Evolutionary conservation across 2,329 filamentous ascomycete genomes (phyloP).

Genomic region (Cladophialophora psammophila): DNA sequence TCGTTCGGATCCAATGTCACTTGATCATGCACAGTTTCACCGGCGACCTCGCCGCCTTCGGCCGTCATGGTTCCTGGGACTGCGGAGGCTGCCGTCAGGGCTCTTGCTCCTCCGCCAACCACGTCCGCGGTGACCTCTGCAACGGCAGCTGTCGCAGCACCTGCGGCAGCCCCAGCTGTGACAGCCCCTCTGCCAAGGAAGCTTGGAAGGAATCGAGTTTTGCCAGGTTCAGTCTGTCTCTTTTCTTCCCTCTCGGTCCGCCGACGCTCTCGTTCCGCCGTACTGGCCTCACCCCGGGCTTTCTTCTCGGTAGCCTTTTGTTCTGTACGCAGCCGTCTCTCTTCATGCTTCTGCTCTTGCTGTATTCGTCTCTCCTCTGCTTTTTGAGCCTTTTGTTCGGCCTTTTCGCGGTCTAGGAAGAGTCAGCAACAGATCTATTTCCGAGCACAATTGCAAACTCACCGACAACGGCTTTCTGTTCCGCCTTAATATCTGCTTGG

Average conservation of each 20-base stretch:
- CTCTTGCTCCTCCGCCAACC: conserved; percentile 20
- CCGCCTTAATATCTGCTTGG: conserved; percentile 48
- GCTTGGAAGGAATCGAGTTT: conserved; percentile 26
- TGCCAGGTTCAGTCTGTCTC: conserved; percentile 26
- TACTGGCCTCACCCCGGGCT: conserved; percentile 30
- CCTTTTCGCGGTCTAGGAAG: conserved; percentile 36
- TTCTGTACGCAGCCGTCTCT: conserved; percentile 30
- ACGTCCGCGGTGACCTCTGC: conserved; percentile 21
- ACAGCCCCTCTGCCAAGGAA: conserved; percentile 30
- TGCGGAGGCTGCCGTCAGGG: conserved; percentile 7
- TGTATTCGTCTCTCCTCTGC: conserved; percentile 38
- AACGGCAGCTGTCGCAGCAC: conserved; percentile 18
- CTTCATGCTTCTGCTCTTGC: conserved; percentile 36
- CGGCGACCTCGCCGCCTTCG: conserved; percentile 11
- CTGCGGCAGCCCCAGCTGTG: conserved; percentile 21
- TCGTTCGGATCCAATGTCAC: conserved; percentile 28
- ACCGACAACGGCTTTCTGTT: conserved; percentile 54
- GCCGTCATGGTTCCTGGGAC: conserved; percentile 16
- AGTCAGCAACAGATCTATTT: conserved; percentile 16
- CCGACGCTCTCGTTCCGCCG: conserved; percentile 27
- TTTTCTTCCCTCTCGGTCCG: conserved; percentile 37
- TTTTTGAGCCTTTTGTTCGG: conserved; percentile 35
- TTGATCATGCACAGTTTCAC: conserved; percentile 25
- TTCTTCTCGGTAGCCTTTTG: conserved; percentile 37
- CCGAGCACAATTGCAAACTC: conserved; percentile 28